Evolutionary conservation across 1,284 basidiomycete genomes (phyloP).

Genomic region (Melanopsichium pennsylvanicum): DNA sequence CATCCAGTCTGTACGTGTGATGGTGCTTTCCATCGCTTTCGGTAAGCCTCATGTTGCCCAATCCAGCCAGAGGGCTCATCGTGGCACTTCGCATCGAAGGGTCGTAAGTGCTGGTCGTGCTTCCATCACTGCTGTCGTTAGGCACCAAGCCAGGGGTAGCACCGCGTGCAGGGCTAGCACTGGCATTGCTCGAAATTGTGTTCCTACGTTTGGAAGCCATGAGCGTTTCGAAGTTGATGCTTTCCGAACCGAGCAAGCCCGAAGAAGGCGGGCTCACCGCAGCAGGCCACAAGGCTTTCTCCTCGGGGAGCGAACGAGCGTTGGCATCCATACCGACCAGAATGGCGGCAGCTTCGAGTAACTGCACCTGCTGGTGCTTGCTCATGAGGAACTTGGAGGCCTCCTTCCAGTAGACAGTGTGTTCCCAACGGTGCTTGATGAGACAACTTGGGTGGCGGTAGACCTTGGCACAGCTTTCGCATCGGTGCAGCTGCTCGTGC

Average conservation of each 20-base stretch:
- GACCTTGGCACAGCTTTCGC: slow-evolving; percentile 80
- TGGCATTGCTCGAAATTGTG: slow-evolving; percentile 35
- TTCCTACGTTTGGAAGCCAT: slow-evolving; percentile 58
- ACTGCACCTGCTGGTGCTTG: slow-evolving; percentile 97
- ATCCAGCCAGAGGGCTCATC: slow-evolving; percentile 44
- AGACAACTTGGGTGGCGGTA: slow-evolving; percentile 93
- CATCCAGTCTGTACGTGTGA: slow-evolving; percentile 37
- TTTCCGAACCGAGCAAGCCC: slow-evolving; percentile 67
- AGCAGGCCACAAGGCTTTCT: slow-evolving; percentile 77
- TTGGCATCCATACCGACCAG: slow-evolving; percentile 73
- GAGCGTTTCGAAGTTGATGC: slow-evolving; percentile 66
- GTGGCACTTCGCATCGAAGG: slow-evolving; percentile 37
- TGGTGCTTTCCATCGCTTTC: slow-evolving; percentile 21
- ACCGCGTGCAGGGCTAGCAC: slow-evolving; percentile 40
- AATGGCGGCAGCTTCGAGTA: slow-evolving; percentile 96
- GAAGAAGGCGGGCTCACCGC: slow-evolving; percentile 69
- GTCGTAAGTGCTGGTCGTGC: slow-evolving; percentile 43
- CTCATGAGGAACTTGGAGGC: slow-evolving; percentile 90
- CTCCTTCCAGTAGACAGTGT: slow-evolving; percentile 95
- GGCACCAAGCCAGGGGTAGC: slow-evolving; percentile 31
- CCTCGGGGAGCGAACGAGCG: slow-evolving; percentile 81
- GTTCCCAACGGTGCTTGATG: slow-evolving; percentile 97
- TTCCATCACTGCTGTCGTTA: slow-evolving; percentile 49
- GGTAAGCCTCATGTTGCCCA: slow-evolving; percentile 40
- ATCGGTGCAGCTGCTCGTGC: slow-evolving; percentile 75